These are phyloP conservation scores for Lecanicillium sp. DNA, from an alignment of 2,329 filamentous ascomycete genomes.

Conservation along the genomic window DNA sequence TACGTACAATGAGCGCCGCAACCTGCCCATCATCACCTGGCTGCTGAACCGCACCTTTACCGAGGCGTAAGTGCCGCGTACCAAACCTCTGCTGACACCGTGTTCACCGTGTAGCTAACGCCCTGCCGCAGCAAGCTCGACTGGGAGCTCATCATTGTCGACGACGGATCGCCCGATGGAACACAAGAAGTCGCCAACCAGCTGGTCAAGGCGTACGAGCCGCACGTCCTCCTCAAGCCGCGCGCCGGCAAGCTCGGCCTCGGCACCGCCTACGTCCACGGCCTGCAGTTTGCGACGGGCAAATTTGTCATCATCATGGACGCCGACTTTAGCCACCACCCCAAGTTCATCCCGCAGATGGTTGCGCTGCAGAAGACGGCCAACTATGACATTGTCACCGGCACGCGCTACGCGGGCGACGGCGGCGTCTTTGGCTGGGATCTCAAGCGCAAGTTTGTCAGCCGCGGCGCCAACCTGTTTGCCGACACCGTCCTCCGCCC, in stretches of 20 bases:
- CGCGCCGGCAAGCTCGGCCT: constrained; percentile 95
- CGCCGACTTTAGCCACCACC: constrained; percentile 97
- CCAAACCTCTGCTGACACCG: background rate
- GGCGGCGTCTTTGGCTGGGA: constrained; percentile 96
- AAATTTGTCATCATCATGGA: constrained; percentile 99
- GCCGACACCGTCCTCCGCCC: constrained; percentile 90
- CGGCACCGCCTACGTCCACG: constrained; percentile 92
- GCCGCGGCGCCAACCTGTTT: constrained; percentile 85
- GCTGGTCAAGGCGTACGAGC: constrained; percentile 76
- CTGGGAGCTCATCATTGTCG: constrained; percentile 96
- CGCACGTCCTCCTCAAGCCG: constrained; percentile 75
- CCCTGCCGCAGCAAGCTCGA: constrained; percentile 63
- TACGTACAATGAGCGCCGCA: constrained; percentile 97
- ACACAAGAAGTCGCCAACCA: constrained; percentile 87
- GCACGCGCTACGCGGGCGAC: constrained; percentile 84
- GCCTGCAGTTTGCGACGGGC: constrained; percentile 79
- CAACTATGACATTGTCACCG: constrained; percentile 94
- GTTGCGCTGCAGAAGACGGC: constrained; percentile 68
- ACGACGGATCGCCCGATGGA: constrained; percentile 95
- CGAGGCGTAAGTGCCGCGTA: constrained; percentile 57
- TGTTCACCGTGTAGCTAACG: background rate
- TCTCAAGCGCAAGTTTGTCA: constrained; percentile 79
- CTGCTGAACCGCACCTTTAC: constrained; percentile 88
- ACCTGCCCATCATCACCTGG: constrained; percentile 94
- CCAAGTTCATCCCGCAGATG: constrained; percentile 97